Conservation (phyloP, 1,284 basidiomycete genomes). For the Cutaneotrichosporon cyanovorans region DNA sequence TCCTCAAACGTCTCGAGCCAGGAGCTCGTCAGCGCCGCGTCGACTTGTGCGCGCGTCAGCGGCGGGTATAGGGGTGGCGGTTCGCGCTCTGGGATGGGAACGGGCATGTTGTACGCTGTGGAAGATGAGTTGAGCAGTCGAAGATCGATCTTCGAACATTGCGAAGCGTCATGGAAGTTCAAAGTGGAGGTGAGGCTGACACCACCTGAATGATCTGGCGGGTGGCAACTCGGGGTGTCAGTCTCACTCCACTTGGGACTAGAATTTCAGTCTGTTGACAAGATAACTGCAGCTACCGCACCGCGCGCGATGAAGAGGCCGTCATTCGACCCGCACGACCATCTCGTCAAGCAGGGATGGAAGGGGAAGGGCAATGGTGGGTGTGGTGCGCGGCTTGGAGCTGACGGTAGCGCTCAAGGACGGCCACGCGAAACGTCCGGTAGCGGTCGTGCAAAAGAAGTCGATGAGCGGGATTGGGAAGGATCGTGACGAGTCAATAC, state of each 20-base stretch:
- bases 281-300: not conserved
- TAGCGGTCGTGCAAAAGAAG: constrained; percentile 75
- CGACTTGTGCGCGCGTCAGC: constrained; percentile 18
- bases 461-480: constrained; percentile 75
- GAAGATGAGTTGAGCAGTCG: not conserved
- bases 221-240: not conserved
- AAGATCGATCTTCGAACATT: not conserved
- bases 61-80: constrained; percentile 5
- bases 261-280: not conserved
- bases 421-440: constrained; percentile 52
- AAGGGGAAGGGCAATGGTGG: constrained; percentile 61
- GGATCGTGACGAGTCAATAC: constrained; percentile 84
- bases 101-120: constrained; percentile 11
- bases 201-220: not conserved
- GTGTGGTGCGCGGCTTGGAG: constrained; percentile 6
- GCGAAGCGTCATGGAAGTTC: not conserved
- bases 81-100: constrained; percentile 1
- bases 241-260: not conserved
- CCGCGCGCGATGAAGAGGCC: not conserved
- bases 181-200: constrained; percentile 8
- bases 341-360: constrained; percentile 80
- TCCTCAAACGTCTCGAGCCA: constrained; percentile 75
- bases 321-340: constrained; percentile 62
- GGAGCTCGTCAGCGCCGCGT: constrained; percentile 72
- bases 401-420: constrained; percentile 40